These are phyloP conservation scores for Ceratocystis alfenasii DNA, from an alignment of 2,329 filamentous ascomycete genomes.

Conservation along the genomic window DNA sequence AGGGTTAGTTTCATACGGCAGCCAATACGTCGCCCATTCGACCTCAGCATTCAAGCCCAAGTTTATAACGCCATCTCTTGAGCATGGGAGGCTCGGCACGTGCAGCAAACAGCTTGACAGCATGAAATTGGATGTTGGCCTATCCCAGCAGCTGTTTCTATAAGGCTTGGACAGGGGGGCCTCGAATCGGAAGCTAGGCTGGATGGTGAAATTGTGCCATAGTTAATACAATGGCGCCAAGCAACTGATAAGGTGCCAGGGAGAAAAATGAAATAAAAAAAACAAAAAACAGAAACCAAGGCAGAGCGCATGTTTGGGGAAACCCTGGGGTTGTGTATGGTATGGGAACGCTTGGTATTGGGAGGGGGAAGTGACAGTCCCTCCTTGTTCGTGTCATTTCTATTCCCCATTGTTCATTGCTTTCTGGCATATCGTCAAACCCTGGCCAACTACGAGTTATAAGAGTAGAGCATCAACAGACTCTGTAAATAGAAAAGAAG, in stretches of 20 bases:
- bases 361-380: not conserved
- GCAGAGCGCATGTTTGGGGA: not conserved
- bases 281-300: not conserved
- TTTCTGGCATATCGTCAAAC: too few relatives aligned
- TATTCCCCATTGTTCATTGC: not conserved
- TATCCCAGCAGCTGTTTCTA: not conserved
- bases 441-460: too few relatives aligned
- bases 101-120: not conserved
- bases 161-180: not conserved
- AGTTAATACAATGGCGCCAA: constrained; percentile 7
- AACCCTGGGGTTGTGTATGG: not conserved
- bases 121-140: not conserved
- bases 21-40: too few relatives aligned
- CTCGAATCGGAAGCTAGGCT: not conserved
- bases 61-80: too few relatives aligned
- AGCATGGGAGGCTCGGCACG: too few relatives aligned
- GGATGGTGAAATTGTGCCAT: constrained; percentile 4
- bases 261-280: not conserved
- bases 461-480: too few relatives aligned
- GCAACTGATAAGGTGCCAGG: not conserved
- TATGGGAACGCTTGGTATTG: not conserved
- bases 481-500: too few relatives aligned
- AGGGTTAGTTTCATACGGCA: too few relatives aligned
- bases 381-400: not conserved
- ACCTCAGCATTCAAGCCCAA: too few relatives aligned